These are phyloP conservation scores for Luffa aegyptiaca DNA, from an alignment of 306 rosid genomes.

Conservation along the genomic window DNA sequence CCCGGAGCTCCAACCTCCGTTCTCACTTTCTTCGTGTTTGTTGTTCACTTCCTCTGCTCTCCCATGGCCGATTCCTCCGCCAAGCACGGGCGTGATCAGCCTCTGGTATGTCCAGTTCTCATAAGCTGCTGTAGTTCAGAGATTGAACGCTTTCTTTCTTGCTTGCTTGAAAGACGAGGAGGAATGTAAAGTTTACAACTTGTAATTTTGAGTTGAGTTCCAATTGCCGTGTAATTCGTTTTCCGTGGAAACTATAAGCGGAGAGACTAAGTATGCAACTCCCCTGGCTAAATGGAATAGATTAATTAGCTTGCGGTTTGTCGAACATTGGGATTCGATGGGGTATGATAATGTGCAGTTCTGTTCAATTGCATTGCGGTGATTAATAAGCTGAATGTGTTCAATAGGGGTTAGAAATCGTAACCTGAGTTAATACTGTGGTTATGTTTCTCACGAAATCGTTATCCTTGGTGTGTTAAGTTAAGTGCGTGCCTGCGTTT, in stretches of 20 bases:
- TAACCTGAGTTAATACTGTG: background rate
- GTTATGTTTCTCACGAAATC: background rate
- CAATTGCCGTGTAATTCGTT: background rate
- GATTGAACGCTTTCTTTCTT: background rate
- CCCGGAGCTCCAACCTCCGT: background rate
- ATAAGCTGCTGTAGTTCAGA: background rate
- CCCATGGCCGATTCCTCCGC: slow-evolving; percentile 36
- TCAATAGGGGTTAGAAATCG: background rate
- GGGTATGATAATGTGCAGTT: background rate
- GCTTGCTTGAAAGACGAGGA: background rate
- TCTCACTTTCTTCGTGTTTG: background rate
- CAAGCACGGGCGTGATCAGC: slow-evolving; percentile 43
- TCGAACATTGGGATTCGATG: background rate
- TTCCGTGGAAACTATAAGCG: background rate
- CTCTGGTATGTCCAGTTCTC: slow-evolving; percentile 24
- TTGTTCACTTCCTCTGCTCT: background rate
- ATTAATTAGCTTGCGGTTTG: background rate
- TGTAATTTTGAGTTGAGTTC: background rate
- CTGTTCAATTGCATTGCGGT: background rate
- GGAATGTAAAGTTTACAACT: background rate
- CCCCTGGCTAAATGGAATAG: background rate
- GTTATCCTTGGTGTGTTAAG: slow-evolving; percentile 1
- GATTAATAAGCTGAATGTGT: background rate
- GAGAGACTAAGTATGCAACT: background rate
- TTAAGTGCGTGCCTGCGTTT: background rate